Base-by-base conservation (phyloP, 192 early-diverging fungal species). In the Umbelopsis sp. region DNA sequence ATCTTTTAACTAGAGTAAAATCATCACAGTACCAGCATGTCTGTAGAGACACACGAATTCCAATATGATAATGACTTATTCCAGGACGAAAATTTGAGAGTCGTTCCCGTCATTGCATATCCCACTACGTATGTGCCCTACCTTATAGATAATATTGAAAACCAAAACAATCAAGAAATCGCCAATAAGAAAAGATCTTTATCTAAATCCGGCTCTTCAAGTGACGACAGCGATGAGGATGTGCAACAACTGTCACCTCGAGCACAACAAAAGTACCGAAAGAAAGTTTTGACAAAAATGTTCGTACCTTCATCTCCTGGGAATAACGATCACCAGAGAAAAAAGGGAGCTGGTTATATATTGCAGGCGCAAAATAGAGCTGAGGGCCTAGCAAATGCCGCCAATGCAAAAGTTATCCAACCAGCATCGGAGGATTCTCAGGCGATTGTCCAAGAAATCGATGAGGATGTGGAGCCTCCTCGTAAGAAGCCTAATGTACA, bases 61-160 rank as follows among this genome's bases (percentile, higher is more conserved):
- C 73, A 53, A 26, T 75, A 83, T 12, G 79, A 80, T 29, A 25
- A 70, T 29, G 77, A 80, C 16, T 75, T 53, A 25, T 93, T 84
- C 70, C 66, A 76, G 17, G 93, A 94, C 72, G 88, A 88, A 17
- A 91, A 93, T 59, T 66, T 96, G 25, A 77, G 67, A 2, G 81
- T 94, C 31, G 81, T 72, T 22, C 82, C 94, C n/a, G 89, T 92
- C 12, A 85, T 86, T 44, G 74, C 88, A 29, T 86, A 84, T 65
- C 91, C 94, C 0, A 77, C 79, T n/a, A 65, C 72, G 3, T 62
- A 36, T 62, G 17, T 32, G 26, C 26, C 24, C 16, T 12, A 29
- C 9, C 26, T 26, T 20, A 12, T 17, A 20, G 31, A 34, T 20
- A 26, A 34, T 9, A 12, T 14, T 12, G 17, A 14, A 3, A 31